Evolutionary conservation across 306 rosid genomes (phyloP).

Genomic region (Sindora glabra): DNA sequence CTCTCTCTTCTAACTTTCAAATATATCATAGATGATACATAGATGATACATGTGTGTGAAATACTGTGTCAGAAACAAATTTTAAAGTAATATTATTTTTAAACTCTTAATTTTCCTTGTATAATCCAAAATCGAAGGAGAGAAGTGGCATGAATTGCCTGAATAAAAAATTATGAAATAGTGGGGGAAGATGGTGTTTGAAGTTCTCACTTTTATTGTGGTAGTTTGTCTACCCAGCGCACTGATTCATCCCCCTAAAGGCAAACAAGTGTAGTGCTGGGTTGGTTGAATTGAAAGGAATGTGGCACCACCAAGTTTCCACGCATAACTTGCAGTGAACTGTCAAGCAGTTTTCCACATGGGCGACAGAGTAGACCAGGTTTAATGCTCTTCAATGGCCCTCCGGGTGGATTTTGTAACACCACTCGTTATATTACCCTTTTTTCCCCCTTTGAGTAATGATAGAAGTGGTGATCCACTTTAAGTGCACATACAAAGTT

Average conservation of each 20-base stretch:
- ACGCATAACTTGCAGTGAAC: constrained; percentile 18
- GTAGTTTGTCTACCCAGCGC: constrained; percentile 29
- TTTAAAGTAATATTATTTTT: not conserved
- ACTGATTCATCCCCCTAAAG: constrained; percentile 64
- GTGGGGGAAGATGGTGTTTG: not conserved
- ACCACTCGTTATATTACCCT: too few species aligned
- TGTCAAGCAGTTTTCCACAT: constrained; percentile 31
- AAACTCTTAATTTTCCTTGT: not conserved
- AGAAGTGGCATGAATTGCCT: too few species aligned
- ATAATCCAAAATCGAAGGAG: not conserved
- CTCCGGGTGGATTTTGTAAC: too few species aligned
- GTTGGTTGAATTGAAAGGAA: constrained; percentile 28
- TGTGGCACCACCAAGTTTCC: constrained; percentile 17
- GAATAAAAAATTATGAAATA: too few species aligned
- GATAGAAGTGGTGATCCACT: too few species aligned
- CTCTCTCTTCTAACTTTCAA: too few species aligned
- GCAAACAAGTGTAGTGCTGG: constrained; percentile 32
- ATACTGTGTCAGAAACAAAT: too few species aligned
- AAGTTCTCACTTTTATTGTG: not conserved
- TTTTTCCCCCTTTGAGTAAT: too few species aligned
- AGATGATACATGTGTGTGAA: too few species aligned
- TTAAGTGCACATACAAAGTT: too few species aligned
- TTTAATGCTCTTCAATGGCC: not conserved
- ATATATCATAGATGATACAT: too few species aligned
- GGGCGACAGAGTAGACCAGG: constrained; percentile 14